A percentile compares a stretch with the other conserved stretches of the same genome.
phyloP scores from a whole-genome alignment of 2,329 filamentous ascomycete species.

The Fusarium temperatum region DNA sequence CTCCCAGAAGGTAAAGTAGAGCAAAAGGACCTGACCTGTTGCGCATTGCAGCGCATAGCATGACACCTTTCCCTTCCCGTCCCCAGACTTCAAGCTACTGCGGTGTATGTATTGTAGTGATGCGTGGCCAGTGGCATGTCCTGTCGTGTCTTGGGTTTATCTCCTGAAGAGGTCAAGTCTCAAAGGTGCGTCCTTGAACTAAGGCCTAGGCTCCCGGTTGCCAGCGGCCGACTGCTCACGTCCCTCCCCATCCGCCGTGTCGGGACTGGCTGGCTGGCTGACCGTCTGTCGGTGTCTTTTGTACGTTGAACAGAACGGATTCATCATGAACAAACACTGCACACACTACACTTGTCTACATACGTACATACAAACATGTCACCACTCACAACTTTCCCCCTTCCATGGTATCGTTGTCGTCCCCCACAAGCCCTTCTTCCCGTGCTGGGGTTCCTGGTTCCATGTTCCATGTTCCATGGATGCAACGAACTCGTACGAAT shows the following conservation, averaged over 20 bases:
- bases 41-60: background rate
- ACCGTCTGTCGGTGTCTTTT: background rate
- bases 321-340: background rate
- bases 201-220: constrained; percentile 20
- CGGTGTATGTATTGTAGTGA: background rate
- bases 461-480: constrained; percentile 5
- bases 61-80: constrained; percentile 39
- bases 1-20: background rate
- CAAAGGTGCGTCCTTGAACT: constrained; percentile 5
- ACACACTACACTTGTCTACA: background rate
- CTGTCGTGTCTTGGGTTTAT: constrained; percentile 10
- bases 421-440: constrained; percentile 21
- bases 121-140: constrained; percentile 20
- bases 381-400: background rate
- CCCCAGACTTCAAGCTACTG: constrained; percentile 31
- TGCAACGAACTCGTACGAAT: constrained; percentile 35
- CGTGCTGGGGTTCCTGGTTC: constrained; percentile 19
- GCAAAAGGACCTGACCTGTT: constrained; percentile 29
- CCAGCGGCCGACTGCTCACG: constrained; percentile 21
- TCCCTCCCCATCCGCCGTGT: constrained; percentile 16
- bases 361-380: constrained; percentile 1
- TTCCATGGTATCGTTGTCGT: constrained; percentile 1
- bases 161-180: constrained; percentile 27
- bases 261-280: constrained; percentile 5
- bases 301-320: background rate